Percentiles rank a stretch among this genome's conserved stretches.
Conservation (phyloP, 352 stramenopile species). For the Pythium scleroteichum region DNA sequence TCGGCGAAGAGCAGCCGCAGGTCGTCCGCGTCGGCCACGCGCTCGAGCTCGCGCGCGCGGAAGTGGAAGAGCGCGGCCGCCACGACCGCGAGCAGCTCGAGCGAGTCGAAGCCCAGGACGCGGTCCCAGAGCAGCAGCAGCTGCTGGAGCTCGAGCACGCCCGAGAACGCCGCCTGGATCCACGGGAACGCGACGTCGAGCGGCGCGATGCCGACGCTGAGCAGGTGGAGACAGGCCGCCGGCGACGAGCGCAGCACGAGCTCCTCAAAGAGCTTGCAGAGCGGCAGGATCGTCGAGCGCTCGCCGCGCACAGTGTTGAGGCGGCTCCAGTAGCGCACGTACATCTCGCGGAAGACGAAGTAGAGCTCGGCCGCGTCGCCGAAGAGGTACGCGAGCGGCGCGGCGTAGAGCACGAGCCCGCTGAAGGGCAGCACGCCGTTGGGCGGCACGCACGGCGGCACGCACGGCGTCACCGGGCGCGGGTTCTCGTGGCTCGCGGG, state of each 20-base stretch:
- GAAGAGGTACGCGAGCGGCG: slow-evolving; percentile 72
- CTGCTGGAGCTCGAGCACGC: slow-evolving; percentile 73
- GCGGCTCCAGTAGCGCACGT: slow-evolving; percentile 77
- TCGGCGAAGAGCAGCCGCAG: slow-evolving; percentile 65
- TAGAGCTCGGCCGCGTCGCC: slow-evolving; percentile 65
- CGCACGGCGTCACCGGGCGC: too few relatives aligned
- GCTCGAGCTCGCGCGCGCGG: slow-evolving; percentile 50
- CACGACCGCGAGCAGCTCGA: slow-evolving; percentile 68
- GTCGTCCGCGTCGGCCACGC: slow-evolving; percentile 49
- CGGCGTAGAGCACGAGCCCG: slow-evolving; percentile 71
- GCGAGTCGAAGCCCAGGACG: slow-evolving; percentile 65
- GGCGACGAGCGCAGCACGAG: slow-evolving; percentile 54
- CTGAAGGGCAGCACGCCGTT: slow-evolving; percentile 75
- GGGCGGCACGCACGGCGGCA: slow-evolving; percentile 39
- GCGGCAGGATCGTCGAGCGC: slow-evolving; percentile 53
- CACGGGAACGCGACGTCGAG: slow-evolving; percentile 78
- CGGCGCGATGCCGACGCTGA: slow-evolving; percentile 57
- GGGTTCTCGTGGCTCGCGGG: too few relatives aligned
- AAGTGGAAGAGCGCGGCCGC: slow-evolving; percentile 77
- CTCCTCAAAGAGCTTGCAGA: slow-evolving; percentile 79
- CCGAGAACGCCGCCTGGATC: slow-evolving; percentile 78
- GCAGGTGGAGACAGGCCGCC: slow-evolving; percentile 56
- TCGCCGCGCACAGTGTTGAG: slow-evolving; percentile 66
- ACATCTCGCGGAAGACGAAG: slow-evolving; percentile 79
- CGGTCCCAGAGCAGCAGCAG: slow-evolving; percentile 81